Evolutionary conservation across 2,329 filamentous ascomycete species (phyloP).

Genomic region (Bertia moriformis): DNA sequence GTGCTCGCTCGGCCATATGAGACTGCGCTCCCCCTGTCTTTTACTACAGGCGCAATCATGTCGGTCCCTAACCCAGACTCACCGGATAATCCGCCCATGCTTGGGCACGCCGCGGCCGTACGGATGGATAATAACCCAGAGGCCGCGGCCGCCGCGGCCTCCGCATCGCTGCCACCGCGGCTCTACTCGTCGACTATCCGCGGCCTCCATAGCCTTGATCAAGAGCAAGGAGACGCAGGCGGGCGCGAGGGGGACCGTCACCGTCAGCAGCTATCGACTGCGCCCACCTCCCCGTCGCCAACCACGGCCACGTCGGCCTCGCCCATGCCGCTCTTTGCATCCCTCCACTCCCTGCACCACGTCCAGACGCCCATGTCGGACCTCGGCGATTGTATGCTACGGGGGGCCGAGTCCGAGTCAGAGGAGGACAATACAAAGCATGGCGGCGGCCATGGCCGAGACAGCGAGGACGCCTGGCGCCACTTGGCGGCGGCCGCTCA

Average conservation of each 20-base stretch:
- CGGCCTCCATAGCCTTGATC: not conserved
- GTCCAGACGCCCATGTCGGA: not conserved
- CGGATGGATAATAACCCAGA: not conserved
- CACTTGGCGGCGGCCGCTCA: not conserved
- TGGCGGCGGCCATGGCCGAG: too few species aligned
- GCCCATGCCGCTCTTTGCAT: not conserved
- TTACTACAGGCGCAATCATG: too few species aligned
- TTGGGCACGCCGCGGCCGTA: not conserved
- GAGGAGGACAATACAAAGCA: too few species aligned
- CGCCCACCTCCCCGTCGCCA: not conserved
- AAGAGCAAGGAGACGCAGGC: too few species aligned
- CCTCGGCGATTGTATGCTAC: not conserved
- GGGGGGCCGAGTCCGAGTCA: too few species aligned
- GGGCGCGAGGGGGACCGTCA: not conserved
- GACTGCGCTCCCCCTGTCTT: too few species aligned
- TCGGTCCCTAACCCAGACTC: too few species aligned
- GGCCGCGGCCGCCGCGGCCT: not conserved
- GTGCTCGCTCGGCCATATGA: too few species aligned
- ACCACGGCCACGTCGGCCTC: not conserved
- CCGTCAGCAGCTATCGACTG: not conserved
- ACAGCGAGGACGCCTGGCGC: too few species aligned
- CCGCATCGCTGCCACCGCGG: not conserved
- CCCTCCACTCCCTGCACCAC: not conserved
- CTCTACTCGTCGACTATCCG: not conserved
- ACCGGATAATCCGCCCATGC: not conserved